phyloP scores from a whole-genome alignment of 2,329 filamentous ascomycete genomes.

The Diaporthe nobilis region DNA sequence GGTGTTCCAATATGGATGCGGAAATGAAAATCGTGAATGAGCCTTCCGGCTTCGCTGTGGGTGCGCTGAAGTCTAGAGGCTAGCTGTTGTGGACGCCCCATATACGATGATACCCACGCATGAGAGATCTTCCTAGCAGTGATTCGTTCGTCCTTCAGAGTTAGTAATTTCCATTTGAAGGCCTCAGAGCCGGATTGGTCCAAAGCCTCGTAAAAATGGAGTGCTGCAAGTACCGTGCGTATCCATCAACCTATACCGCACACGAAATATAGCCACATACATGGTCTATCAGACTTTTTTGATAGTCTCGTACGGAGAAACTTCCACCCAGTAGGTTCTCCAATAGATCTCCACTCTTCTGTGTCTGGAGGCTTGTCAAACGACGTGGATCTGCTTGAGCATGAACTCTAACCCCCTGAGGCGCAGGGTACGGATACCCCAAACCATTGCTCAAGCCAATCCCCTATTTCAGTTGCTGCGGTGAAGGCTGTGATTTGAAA shows the following conservation, averaged over 20 bases:
- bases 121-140: background rate
- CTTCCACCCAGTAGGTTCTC: background rate
- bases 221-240: background rate
- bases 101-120: background rate
- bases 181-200: background rate
- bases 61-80: background rate
- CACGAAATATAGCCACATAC: background rate
- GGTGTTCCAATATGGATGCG: too few relatives aligned
- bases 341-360: background rate
- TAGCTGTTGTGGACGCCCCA: background rate
- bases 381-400: background rate
- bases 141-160: background rate
- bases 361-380: background rate
- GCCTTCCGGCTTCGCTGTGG: background rate
- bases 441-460: background rate
- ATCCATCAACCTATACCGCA: background rate
- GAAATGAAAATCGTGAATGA: too few relatives aligned
- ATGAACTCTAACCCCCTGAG: background rate
- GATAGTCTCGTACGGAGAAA: background rate
- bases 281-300: background rate
- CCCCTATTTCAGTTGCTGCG: background rate
- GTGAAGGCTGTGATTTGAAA: background rate
- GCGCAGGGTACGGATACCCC: background rate
- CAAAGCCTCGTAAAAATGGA: background rate
- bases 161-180: background rate